Percentiles rank a stretch among this genome's conserved stretches.
Evolutionary conservation across 208 protist genomes (phyloP).

Genomic region (Trypanosoma scelopori): DNA sequence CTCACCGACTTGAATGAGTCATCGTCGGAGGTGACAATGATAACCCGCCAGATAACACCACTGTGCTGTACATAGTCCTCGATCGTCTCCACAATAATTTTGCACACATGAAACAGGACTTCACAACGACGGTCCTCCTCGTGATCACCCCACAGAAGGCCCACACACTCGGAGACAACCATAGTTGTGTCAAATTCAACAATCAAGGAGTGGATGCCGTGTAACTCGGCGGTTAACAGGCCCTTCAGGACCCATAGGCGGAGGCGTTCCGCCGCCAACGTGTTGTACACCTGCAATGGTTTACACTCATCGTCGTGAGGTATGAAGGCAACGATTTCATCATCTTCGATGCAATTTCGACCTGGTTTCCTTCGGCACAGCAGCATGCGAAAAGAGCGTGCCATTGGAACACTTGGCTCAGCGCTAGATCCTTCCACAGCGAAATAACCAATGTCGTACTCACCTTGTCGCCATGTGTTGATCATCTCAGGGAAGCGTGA

Average conservation of each 20-base stretch:
- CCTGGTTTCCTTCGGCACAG: slow-evolving; percentile 44
- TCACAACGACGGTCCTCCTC: slow-evolving; percentile 46
- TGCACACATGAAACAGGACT: slow-evolving; percentile 76
- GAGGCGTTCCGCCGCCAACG: slow-evolving; percentile 68
- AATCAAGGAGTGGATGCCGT: slow-evolving; percentile 60
- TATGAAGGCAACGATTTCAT: slow-evolving; percentile 51
- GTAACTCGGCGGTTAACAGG: slow-evolving; percentile 67
- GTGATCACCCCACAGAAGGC: slow-evolving; percentile 54
- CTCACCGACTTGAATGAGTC: slow-evolving; percentile 17
- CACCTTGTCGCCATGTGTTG: slow-evolving; percentile 59
- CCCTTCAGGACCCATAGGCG: slow-evolving; percentile 82
- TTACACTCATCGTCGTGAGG: slow-evolving; percentile 47
- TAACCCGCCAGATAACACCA: slow-evolving; percentile 79
- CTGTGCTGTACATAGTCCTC: slow-evolving; percentile 88
- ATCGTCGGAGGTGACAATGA: slow-evolving; percentile 51
- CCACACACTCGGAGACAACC: slow-evolving; percentile 64
- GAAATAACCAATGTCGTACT: slow-evolving; percentile 54
- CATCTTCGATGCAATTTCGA: slow-evolving; percentile 37
- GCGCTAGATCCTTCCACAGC: slow-evolving; percentile 28
- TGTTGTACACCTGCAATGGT: slow-evolving; percentile 63
- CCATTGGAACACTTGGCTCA: slow-evolving; percentile 30
- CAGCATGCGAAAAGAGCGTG: slow-evolving; percentile 64
- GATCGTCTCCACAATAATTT: slow-evolving; percentile 82
- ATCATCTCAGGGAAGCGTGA: slow-evolving; percentile 44
- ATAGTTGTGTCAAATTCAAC: slow-evolving; percentile 72